Evolutionary conservation across 176 grass and related monocot species (phyloP).

Genomic region (Oryza officinalis): DNA sequence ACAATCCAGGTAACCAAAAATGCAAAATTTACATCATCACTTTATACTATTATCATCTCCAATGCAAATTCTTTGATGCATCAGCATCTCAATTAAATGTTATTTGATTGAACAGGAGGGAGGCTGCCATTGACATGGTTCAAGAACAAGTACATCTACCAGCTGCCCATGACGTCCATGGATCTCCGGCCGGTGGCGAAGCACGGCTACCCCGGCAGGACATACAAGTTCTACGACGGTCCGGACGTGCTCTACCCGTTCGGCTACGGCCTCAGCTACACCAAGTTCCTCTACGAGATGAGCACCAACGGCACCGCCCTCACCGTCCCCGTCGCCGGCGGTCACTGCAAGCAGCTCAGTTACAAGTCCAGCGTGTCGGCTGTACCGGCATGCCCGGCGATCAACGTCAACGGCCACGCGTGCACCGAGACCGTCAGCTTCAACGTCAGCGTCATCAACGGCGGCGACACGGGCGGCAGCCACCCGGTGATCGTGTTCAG

Average conservation of each 20-base stretch:
- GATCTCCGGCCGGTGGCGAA: constrained; percentile 28
- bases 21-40: background rate
- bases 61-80: too few relatives aligned
- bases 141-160: constrained; percentile 34
- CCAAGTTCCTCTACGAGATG: constrained; percentile 34
- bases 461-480: constrained; percentile 7
- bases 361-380: background rate
- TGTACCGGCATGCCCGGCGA: background rate
- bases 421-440: constrained; percentile 34
- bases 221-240: constrained; percentile 51
- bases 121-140: constrained; percentile 49
- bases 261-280: constrained; percentile 40
- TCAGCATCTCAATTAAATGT: too few relatives aligned
- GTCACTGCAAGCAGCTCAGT: constrained; percentile 42
- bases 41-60: too few relatives aligned
- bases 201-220: constrained; percentile 43
- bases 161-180: constrained; percentile 54
- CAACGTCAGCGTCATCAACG: constrained; percentile 35
- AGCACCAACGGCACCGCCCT: background rate
- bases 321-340: background rate
- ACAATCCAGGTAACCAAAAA: constrained; percentile 36
- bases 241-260: constrained; percentile 37
- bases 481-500: constrained; percentile 47
- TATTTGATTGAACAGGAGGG: constrained; percentile 27
- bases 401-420: constrained; percentile 1